Base-by-base conservation (phyloP, 2,329 filamentous ascomycete species). In the Cladosporium sp. region DNA sequence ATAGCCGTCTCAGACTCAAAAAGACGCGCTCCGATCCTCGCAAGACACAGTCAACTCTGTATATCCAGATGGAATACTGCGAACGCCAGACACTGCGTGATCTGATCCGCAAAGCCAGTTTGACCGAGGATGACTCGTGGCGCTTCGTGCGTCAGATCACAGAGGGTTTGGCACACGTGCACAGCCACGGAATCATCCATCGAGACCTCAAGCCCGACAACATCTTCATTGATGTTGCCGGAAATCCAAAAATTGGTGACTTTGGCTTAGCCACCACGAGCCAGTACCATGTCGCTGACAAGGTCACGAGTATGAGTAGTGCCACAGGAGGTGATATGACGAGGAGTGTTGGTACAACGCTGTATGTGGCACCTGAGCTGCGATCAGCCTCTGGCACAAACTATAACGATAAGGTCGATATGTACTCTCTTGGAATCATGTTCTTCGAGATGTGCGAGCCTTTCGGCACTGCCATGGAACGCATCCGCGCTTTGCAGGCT, bases 61-160 rank as follows among this genome's bases (percentile, higher is more conserved):
- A 96, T 66, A 97, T 98, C 50, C 93, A 95, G 53, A 98, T 98
- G 93, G 93, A 98, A 65, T 95, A 96, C 59, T 98, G 93, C 63
- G 92, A 97, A 66, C 93, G 92, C 64, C 82, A 87, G 57, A 97
- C 93, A 0, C 78, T 98, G 27, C 85, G 91, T 16, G 90, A 97
- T 73, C 71, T 96, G 25, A 94, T 98, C 51, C 78, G 81, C 18
- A 82, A 85, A 60, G 85, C 83, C 25, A n/a, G 32, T 11, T 72
- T 97, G 9, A 81, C 82, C 58, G 83, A 87, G 58, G 79, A 89
- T 22, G 86, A 95, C 60, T 81, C 86, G 13, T 98, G 93, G 93
- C 83, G 90, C 25, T 75, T 97, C 4, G 91, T 97, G 57, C 83
- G 92, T 27, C 92, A 97, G 61, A 84, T 97, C 9, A 73, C 97